These are phyloP conservation scores for Erodium maritimum DNA, from an alignment of 345 rosid species.

Conservation along the genomic window DNA sequence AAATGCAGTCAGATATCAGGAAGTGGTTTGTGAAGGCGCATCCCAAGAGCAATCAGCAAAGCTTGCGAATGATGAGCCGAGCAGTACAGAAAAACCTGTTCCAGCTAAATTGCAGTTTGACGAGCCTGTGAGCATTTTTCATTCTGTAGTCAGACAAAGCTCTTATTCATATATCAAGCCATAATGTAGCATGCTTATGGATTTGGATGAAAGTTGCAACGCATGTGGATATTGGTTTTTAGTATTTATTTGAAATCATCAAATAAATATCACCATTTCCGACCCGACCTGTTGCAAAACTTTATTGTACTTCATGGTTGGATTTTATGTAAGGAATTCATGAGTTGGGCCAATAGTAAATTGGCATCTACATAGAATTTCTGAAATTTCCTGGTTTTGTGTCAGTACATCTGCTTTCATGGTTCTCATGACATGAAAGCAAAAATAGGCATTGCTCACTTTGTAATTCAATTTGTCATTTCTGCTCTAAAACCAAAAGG, in stretches of 20 bases:
- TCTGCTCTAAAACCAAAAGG: too few species aligned
- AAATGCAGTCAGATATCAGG: constrained; percentile 79
- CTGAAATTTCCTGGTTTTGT: neutral
- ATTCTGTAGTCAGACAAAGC: neutral
- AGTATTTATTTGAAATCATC: too few species aligned
- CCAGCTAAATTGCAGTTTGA: constrained; percentile 13
- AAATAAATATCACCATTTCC: too few species aligned
- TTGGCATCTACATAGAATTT: neutral
- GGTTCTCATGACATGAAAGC: neutral
- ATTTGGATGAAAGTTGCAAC: neutral
- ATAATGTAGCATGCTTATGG: neutral
- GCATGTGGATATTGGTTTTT: too few species aligned
- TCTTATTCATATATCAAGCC: neutral
- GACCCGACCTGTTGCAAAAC: neutral
- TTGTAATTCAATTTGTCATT: too few species aligned
- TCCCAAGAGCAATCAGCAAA: constrained; percentile 45
- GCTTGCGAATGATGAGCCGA: constrained; percentile 22
- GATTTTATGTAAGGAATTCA: neutral
- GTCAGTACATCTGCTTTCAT: neutral
- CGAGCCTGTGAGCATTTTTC: constrained; percentile 28
- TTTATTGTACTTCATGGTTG: neutral
- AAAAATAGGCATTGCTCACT: neutral
- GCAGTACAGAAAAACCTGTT: constrained; percentile 31
- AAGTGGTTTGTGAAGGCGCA: constrained; percentile 97
- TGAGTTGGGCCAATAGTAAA: neutral